Evolutionary conservation across 371 early-diverging fungal species (phyloP).

Genomic region (Apophysomyces sp.): DNA sequence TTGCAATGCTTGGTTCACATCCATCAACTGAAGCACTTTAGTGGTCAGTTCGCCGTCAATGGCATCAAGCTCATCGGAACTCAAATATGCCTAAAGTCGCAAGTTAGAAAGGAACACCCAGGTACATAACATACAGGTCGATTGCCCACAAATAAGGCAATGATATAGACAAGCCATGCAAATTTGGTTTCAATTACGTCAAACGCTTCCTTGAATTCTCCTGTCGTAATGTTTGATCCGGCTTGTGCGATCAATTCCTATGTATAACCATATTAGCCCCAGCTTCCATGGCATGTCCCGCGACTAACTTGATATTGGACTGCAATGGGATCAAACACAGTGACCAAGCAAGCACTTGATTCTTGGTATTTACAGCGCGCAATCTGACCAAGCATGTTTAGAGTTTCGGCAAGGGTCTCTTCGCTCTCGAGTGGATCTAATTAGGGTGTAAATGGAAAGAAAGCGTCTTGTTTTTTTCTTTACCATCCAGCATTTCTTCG

Average conservation of each 20-base stretch:
- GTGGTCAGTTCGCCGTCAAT: constrained; percentile 67
- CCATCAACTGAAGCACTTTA: constrained; percentile 58
- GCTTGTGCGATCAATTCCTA: constrained; percentile 38
- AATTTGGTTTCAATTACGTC: constrained; percentile 66
- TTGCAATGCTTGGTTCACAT: constrained; percentile 48
- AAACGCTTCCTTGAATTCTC: constrained; percentile 45
- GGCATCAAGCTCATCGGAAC: constrained; percentile 62
- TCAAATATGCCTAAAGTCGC: constrained; percentile 51
- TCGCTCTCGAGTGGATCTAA: constrained; percentile 76
- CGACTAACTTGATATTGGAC: constrained; percentile 59
- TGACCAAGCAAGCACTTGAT: constrained; percentile 54
- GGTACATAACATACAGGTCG: constrained; percentile 49
- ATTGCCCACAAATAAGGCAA: constrained; percentile 68
- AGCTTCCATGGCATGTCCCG: neutral
- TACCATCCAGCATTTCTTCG: constrained; percentile 68
- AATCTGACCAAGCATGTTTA: constrained; percentile 74
- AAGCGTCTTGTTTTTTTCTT: neutral
- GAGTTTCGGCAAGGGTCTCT: constrained; percentile 65
- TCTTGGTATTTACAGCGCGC: constrained; percentile 74
- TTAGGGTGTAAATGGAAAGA: neutral
- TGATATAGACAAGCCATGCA: constrained; percentile 83
- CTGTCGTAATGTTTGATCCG: constrained; percentile 20
- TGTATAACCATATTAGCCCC: neutral
- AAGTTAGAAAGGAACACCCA: neutral
- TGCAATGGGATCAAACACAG: constrained; percentile 66